Evolutionary conservation across 2,329 filamentous ascomycete species (phyloP).

Genomic region (Aspergillus quadrilineatus): DNA sequence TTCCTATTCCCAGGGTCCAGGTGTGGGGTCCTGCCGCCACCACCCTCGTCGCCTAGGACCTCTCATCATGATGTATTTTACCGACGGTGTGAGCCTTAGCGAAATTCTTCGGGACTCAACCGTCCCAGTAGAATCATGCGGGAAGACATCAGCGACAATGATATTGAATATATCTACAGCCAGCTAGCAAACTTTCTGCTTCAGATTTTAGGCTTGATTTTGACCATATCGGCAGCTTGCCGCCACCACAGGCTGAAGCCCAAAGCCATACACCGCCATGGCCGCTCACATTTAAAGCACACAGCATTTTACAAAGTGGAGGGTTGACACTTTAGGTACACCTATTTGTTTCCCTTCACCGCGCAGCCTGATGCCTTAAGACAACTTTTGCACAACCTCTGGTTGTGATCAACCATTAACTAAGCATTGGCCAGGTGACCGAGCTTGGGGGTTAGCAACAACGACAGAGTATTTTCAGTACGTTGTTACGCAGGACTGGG

Average conservation of each 20-base stretch:
- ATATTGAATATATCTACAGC: slow-evolving; percentile 30
- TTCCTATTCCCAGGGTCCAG: slow-evolving; percentile 28
- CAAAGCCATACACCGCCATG: slow-evolving; percentile 18
- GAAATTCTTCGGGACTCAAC: slow-evolving; percentile 30
- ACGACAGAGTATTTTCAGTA: slow-evolving; percentile 37
- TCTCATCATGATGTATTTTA: slow-evolving; percentile 35
- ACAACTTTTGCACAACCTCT: background rate
- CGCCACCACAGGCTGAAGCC: slow-evolving; percentile 17
- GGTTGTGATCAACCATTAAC: slow-evolving; percentile 13
- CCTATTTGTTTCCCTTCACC: slow-evolving; percentile 6
- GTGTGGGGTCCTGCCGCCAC: slow-evolving; percentile 29
- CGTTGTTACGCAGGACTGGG: slow-evolving; percentile 32
- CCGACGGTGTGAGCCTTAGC: slow-evolving; percentile 26
- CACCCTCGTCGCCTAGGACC: slow-evolving; percentile 28
- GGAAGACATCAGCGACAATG: slow-evolving; percentile 27
- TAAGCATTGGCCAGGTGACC: slow-evolving; percentile 24
- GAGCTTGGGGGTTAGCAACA: slow-evolving; percentile 28
- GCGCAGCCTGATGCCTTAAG: too few species aligned
- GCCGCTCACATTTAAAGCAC: slow-evolving; percentile 36
- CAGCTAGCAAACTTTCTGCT: slow-evolving; percentile 30
- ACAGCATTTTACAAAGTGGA: slow-evolving; percentile 32
- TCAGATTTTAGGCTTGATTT: slow-evolving; percentile 33
- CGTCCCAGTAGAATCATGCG: slow-evolving; percentile 43
- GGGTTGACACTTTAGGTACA: slow-evolving; percentile 32
- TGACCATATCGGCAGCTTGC: slow-evolving; percentile 30